These are phyloP conservation scores for Oryza australiensis DNA, from an alignment of 176 grass and related monocot species.

Conservation along the genomic window DNA sequence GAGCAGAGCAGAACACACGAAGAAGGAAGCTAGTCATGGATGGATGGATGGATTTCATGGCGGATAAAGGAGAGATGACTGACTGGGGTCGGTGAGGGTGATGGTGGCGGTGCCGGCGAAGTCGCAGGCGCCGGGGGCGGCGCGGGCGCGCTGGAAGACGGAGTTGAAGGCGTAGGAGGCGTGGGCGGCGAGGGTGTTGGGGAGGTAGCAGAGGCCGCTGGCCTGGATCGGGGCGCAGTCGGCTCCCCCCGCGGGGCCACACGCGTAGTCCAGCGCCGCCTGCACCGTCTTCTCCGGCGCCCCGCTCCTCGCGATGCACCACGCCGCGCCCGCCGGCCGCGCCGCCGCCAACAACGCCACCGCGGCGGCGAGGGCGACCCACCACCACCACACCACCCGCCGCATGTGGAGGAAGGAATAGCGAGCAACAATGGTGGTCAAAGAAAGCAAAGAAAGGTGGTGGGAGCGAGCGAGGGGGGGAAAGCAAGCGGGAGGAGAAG, in stretches of 20 bases:
- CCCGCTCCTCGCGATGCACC: conserved; percentile 69
- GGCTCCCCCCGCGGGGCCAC: conserved; percentile 57
- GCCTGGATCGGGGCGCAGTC: conserved; percentile 69
- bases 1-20: not conserved
- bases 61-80: not conserved
- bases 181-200: conserved; percentile 79
- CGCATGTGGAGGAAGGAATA: not conserved
- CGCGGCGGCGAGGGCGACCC: not conserved
- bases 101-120: conserved; percentile 82
- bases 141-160: conserved; percentile 65
- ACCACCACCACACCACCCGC: conserved; percentile 1
- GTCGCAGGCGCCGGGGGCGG: conserved; percentile 62
- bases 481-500: not conserved
- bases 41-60: not conserved
- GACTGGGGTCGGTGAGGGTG: conserved; percentile 73
- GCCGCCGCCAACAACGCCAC: not conserved
- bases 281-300: conserved; percentile 37
- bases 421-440: not conserved
- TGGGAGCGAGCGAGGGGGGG: not conserved
- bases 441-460: conserved; percentile 26
- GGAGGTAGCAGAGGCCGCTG: conserved; percentile 64
- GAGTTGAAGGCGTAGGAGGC: conserved; percentile 89
- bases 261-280: conserved; percentile 69
- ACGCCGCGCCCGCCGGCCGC: conserved; percentile 21
- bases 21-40: not conserved